Evolutionary conservation across 352 stramenopile species (phyloP).

Genomic region (Phytopythium chamaehyphon): DNA sequence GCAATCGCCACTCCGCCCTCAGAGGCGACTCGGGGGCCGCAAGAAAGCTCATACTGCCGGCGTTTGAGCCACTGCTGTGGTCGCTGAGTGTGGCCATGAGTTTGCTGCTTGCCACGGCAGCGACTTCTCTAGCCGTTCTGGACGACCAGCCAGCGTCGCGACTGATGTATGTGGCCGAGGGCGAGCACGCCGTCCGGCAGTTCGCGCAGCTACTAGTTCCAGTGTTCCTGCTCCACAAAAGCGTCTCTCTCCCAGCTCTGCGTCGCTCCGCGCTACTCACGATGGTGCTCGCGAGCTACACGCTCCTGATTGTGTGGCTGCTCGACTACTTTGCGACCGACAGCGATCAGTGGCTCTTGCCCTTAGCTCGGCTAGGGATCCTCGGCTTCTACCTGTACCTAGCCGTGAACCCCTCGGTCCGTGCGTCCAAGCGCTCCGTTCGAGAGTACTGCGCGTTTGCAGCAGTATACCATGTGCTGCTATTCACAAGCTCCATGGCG

Average conservation of each 20-base stretch:
- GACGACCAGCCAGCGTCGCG: slow-evolving; percentile 12
- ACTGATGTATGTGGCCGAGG: slow-evolving; percentile 18
- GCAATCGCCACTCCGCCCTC: slow-evolving; percentile 31
- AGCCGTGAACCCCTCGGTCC: slow-evolving; percentile 21
- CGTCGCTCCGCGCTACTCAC: slow-evolving; percentile 23
- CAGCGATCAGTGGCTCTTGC: slow-evolving; percentile 19
- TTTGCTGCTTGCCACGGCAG: slow-evolving; percentile 23
- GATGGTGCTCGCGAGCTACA: slow-evolving; percentile 25
- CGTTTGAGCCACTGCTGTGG: slow-evolving; percentile 48
- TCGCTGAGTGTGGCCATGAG: slow-evolving; percentile 23
- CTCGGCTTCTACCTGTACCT: slow-evolving; percentile 37
- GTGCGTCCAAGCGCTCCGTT: slow-evolving; percentile 35
- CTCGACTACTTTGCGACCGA: slow-evolving; percentile 8
- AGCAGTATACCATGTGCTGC: slow-evolving; percentile 33
- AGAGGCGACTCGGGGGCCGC: slow-evolving; percentile 33
- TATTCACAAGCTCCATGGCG: slow-evolving; percentile 39
- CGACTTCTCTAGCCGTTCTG: slow-evolving; percentile 26
- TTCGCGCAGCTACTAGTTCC: slow-evolving; percentile 38
- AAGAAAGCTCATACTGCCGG: slow-evolving; percentile 39
- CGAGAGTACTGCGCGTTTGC: slow-evolving; percentile 61
- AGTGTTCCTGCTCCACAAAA: slow-evolving; percentile 44
- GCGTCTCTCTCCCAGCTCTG: slow-evolving; percentile 29
- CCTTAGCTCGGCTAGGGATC: slow-evolving; percentile 18
- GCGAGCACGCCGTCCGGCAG: slow-evolving; percentile 22
- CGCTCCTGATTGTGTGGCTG: slow-evolving; percentile 25